Evolutionary conservation across 2,329 filamentous ascomycete genomes (phyloP).

Genomic region (Aspergillus fijiensis): DNA sequence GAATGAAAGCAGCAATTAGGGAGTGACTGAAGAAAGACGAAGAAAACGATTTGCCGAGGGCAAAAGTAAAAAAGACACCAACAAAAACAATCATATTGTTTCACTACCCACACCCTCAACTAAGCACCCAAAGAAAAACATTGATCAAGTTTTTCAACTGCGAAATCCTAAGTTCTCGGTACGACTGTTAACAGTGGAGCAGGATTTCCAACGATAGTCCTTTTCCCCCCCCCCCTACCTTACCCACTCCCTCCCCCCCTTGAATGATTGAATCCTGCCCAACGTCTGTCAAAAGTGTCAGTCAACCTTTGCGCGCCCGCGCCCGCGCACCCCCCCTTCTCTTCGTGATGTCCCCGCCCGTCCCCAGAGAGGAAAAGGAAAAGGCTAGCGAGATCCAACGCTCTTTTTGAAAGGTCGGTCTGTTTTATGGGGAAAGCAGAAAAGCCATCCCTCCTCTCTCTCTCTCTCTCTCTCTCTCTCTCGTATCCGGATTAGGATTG

Average conservation of each 20-base stretch:
- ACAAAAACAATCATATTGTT: neutral
- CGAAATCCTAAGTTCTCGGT: neutral
- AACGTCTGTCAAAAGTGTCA: conserved; percentile 8
- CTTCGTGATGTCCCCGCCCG: neutral
- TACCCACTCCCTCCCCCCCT: neutral
- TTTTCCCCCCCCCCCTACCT: neutral
- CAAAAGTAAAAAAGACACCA: too few relatives aligned
- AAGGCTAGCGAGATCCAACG: neutral
- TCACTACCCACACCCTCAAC: neutral
- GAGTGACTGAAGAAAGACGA: too few relatives aligned
- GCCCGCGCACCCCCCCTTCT: neutral
- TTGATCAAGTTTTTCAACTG: too few relatives aligned
- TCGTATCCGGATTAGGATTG: neutral
- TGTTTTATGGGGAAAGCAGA: too few relatives aligned
- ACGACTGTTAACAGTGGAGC: neutral
- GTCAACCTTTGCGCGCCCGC: neutral
- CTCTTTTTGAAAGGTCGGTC: too few relatives aligned
- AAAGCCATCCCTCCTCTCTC: neutral
- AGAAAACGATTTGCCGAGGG: too few relatives aligned
- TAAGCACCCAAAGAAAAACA: too few relatives aligned
- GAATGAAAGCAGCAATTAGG: neutral
- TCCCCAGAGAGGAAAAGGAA: neutral
- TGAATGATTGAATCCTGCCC: neutral
- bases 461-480: neutral
- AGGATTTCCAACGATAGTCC: conserved; percentile 1